Percentiles rank a stretch among this genome's conserved stretches.
Evolutionary conservation across 1,284 basidiomycete genomes (phyloP).

Genomic region (Naganishia sp.): DNA sequence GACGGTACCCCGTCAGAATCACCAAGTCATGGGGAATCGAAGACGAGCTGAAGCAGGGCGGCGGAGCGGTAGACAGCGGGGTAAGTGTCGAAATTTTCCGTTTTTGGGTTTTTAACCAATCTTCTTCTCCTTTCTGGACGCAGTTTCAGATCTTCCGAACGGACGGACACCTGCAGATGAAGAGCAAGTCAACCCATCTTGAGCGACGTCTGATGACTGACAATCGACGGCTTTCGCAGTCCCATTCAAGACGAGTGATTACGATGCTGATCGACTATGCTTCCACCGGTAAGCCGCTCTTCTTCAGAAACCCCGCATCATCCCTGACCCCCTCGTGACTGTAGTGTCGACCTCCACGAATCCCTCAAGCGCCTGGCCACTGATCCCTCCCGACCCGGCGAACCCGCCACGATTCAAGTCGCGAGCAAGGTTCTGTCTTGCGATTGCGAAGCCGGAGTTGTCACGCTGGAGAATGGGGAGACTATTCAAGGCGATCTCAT

Average conservation of each 20-base stretch:
- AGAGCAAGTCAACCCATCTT: slow-evolving; percentile 1
- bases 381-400: slow-evolving; percentile 3
- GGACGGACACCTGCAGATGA: slow-evolving; percentile 14
- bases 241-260: slow-evolving; percentile 25
- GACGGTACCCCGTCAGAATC: not conserved
- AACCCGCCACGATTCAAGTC: slow-evolving; percentile 12
- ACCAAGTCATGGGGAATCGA: slow-evolving; percentile 11
- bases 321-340: not conserved
- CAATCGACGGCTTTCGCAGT: not conserved
- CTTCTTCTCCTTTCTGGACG: too few species aligned
- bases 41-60: slow-evolving; percentile 9
- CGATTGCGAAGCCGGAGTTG: slow-evolving; percentile 12
- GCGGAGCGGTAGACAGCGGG: slow-evolving; percentile 12
- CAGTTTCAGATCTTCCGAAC: slow-evolving; percentile 15
- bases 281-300: slow-evolving; percentile 9
- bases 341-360: slow-evolving; percentile 25
- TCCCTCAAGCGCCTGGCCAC: slow-evolving; percentile 11
- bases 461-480: slow-evolving; percentile 9
- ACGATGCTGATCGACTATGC: slow-evolving; percentile 12
- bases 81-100: slow-evolving; percentile 1
- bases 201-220: not conserved
- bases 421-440: slow-evolving; percentile 21
- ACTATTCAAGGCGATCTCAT: slow-evolving; percentile 12
- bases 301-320: not conserved
- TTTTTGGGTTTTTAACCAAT: too few species aligned